Evolutionary conservation across 208 protist species (phyloP).

Genomic region (Leishmania martiniquensis): DNA sequence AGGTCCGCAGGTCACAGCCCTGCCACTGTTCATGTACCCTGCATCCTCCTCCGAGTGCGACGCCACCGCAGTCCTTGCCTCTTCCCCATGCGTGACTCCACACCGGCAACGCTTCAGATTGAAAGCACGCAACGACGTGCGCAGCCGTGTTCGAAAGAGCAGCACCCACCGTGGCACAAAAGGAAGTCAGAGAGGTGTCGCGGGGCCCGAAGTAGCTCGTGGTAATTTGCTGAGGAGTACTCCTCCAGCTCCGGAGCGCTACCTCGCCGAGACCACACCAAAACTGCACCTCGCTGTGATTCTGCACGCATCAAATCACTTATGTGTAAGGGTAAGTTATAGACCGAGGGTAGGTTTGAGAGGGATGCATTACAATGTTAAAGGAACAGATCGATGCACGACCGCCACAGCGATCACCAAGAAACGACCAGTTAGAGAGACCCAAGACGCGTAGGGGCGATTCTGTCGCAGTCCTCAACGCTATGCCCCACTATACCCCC

Average conservation of each 20-base stretch:
- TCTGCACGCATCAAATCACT: neutral
- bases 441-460: too few species aligned
- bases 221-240: neutral
- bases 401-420: neutral
- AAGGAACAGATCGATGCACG: neutral
- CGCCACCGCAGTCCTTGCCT: neutral
- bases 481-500: neutral
- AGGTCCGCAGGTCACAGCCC: neutral
- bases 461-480: neutral
- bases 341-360: neutral
- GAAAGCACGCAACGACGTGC: neutral
- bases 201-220: neutral
- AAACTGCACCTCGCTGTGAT: neutral
- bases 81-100: neutral
- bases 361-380: neutral
- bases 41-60: neutral
- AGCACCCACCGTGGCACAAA: neutral
- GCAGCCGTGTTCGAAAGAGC: neutral
- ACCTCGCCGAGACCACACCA: neutral
- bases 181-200: neutral
- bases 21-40: neutral
- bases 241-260: neutral
- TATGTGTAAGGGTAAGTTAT: conserved; percentile 6
- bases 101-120: neutral
- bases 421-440: too few species aligned